phyloP scores from a whole-genome alignment of 2,329 filamentous ascomycete genomes.

The Cucurbitaria berberidis region DNA sequence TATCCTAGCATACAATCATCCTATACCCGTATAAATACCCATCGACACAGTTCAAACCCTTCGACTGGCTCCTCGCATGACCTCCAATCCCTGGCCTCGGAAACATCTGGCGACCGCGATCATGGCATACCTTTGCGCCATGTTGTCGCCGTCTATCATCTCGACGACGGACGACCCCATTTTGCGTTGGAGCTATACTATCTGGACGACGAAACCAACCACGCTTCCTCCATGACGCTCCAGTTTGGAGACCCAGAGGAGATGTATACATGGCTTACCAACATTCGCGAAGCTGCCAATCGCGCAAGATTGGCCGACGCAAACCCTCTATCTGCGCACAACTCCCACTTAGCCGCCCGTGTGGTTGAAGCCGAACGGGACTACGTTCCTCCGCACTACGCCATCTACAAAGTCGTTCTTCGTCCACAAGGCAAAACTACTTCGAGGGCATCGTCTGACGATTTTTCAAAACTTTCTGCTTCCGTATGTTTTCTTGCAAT shows the following conservation, averaged over 20 bases:
- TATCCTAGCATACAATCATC: slow-evolving; percentile 36
- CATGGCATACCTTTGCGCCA: slow-evolving; percentile 67
- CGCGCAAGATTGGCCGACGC: slow-evolving; percentile 60
- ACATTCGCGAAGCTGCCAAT: slow-evolving; percentile 65
- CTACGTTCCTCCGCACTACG: slow-evolving; percentile 71
- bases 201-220: slow-evolving; percentile 68
- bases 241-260: slow-evolving; percentile 70
- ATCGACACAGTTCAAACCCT: slow-evolving; percentile 62
- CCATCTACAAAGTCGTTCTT: slow-evolving; percentile 72
- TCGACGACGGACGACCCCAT: slow-evolving; percentile 71
- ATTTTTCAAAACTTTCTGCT: slow-evolving; percentile 68
- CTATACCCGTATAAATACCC: slow-evolving; percentile 51
- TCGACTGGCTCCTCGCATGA: slow-evolving; percentile 69
- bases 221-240: slow-evolving; percentile 67
- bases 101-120: slow-evolving; percentile 60
- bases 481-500: slow-evolving; percentile 72
- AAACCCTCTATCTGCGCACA: slow-evolving; percentile 62
- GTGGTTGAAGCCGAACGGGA: slow-evolving; percentile 70
- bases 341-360: slow-evolving; percentile 67
- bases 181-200: slow-evolving; percentile 72
- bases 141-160: slow-evolving; percentile 69
- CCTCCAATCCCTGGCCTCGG: slow-evolving; percentile 59
- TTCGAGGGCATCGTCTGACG: slow-evolving; percentile 67
- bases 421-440: slow-evolving; percentile 63
- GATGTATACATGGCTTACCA: slow-evolving; percentile 68